Evolutionary conservation across 306 rosid species (phyloP), one percentile per base, ranked within the genome.

Genomic region (Carpinus viminea): DNA sequence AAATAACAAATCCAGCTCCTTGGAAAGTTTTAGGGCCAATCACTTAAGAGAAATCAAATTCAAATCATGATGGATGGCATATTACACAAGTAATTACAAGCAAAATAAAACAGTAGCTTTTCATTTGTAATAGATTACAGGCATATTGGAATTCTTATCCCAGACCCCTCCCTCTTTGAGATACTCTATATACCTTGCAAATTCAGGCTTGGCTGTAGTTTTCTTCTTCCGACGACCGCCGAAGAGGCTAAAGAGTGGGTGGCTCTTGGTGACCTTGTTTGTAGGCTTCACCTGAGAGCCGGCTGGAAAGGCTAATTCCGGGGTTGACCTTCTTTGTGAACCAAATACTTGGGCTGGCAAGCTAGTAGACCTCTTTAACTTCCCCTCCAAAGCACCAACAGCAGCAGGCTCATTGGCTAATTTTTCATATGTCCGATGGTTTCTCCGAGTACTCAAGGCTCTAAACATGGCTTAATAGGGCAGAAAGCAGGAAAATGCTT

Each of bases 131-230:
- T 87, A 55, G 36, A 91, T 88, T 36, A 91, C 87, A 74, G 95
- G 92, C 43, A 76, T 74, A 76, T 82, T 88, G 54, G 88, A 65
- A 20, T 82, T 78, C 54, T 17, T 68, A 84, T 88, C 90, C 91
- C 92, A 91, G 78, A 80, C 69, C 79, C 95, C 95, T 68, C 92
- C 95, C 75, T 91, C 95, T 84, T 91, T 91, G 52, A 90, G 13
- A 80, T 88, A 88, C 80, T 88, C 87, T 43, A 88, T 69, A 80
- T 88, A 90, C 78, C 92, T 90, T 0, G 83, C 66, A 64, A 88
- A 83, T 70, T 90, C 92, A 21, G 92, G 95, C 79, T 43, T 91
- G 8, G 91, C 85, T 4, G 91, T 88, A 10, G 91, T 52, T 75
- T 82, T 91, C 86, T 87, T 88, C 87, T 86, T 88, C 12, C 83